Conservation (phyloP, 768 basidiomycete genomes). For the Rhizopogon sp. region DNA sequence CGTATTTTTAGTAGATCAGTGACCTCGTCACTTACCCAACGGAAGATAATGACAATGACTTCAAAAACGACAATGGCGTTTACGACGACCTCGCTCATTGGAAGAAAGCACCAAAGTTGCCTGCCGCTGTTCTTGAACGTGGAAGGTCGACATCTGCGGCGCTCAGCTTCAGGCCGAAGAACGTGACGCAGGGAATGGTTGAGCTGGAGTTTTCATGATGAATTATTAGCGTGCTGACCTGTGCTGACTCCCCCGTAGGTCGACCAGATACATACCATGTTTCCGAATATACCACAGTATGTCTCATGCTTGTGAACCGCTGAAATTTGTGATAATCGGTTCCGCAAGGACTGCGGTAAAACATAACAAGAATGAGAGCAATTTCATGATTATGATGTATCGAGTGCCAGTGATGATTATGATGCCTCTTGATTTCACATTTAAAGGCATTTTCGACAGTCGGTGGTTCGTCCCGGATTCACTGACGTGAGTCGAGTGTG, state of each 20-base stretch:
- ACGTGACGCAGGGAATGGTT: constrained; percentile 78
- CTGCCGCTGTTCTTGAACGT: not conserved
- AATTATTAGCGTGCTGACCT: not conserved
- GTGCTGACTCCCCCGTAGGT: constrained; percentile 37
- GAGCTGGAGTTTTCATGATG: not conserved
- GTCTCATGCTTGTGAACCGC: constrained; percentile 14
- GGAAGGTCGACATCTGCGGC: constrained; percentile 28
- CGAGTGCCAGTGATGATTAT: not conserved
- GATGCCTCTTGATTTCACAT: not conserved
- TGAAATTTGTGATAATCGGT: not conserved
- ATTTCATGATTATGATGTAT: not conserved
- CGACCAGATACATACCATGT: constrained; percentile 70
- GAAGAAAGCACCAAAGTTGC: not conserved
- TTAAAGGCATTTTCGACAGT: not conserved
- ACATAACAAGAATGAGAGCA: not conserved
- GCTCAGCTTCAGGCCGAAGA: constrained; percentile 77
- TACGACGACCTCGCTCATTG: constrained; percentile 78
- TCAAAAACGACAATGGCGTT: constrained; percentile 83
- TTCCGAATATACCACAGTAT: constrained; percentile 78
- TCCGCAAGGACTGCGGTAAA: constrained; percentile 1
- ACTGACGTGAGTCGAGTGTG: too few species aligned
- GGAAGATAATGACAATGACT: constrained; percentile 71
- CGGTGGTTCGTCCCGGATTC: too few species aligned
- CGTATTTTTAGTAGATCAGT: not conserved
- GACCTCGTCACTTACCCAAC: constrained; percentile 50